Evolutionary conservation across 2,329 filamentous ascomycete species (phyloP), one percentile per base, ranked within the genome.

Genomic region (Sarocladium kiliense): DNA sequence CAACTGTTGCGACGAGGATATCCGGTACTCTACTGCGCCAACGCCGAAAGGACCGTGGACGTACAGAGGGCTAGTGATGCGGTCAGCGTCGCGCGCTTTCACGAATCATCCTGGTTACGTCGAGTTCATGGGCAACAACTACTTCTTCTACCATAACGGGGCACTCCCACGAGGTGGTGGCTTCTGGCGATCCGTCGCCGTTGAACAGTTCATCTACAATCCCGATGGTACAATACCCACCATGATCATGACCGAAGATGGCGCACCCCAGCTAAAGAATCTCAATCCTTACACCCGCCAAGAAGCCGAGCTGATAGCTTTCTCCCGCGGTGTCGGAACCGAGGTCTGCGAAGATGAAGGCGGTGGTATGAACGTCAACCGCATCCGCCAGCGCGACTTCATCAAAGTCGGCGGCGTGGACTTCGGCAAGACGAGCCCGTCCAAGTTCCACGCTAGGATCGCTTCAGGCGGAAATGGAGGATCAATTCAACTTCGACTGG

Each of bases 71-170:
- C 36, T 63, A 21, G 56, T 68, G 30, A 68, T 68, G 65, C 55
- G 61, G 10, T 39, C 60, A 9, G 47, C 60, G 49, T 63, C 63
- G 47, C 32, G 34, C 16, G 62, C 59, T 53, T 66, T 66, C 57
- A 67, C 66, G 44, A 67, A 67, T 57, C 66, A 68, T 57, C 59
- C 62, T 3, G 66, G 60, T 53, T 55, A 64, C 39, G 58, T 66
- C 54, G 62, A 67, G 58, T 67, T 60, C 60, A 61, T 64, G 55
- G 61, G 59, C 49, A 56, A 58, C 27, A 62, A 61, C 25, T 66
- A 66, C 58, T 62, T 68, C 55, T 67, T 68, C 61, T 68, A 68
- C 61, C 66, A 68, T 58, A 67, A 66, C 55, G 64, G 64, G 37
- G 66, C 64, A 12, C 61, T 67, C 21, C 61, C 64, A 14, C 60